Evolutionary conservation across 441 rosid species (phyloP).

Genomic region (Bruguiera hainesii): DNA sequence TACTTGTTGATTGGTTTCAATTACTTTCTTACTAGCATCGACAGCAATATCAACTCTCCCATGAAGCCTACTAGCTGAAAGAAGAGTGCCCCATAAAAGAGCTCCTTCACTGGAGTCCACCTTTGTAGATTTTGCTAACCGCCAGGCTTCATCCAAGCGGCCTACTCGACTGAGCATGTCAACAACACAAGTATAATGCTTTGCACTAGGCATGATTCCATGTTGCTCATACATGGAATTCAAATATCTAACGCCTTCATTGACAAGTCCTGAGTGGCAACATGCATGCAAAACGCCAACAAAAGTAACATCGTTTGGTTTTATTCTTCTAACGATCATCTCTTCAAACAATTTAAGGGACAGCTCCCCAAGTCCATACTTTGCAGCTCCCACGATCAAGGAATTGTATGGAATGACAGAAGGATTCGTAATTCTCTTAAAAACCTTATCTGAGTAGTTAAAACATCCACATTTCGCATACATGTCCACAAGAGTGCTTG

Average conservation of each 20-base stretch:
- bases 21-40: conserved; percentile 55
- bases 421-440: conserved; percentile 42
- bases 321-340: conserved; percentile 52
- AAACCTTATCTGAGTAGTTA: conserved; percentile 50
- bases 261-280: conserved; percentile 72
- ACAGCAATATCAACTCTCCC: conserved; percentile 68
- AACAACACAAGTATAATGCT: conserved; percentile 67
- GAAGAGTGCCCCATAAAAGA: conserved; percentile 69
- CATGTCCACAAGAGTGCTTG: conserved; percentile 73
- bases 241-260: conserved; percentile 53
- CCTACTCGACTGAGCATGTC: conserved; percentile 79
- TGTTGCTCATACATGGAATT: conserved; percentile 46
- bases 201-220: conserved; percentile 50
- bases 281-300: conserved; percentile 70
- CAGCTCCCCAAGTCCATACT: conserved; percentile 59
- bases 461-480: conserved; percentile 70
- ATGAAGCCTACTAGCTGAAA: conserved; percentile 69
- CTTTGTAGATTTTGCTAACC: conserved; percentile 44
- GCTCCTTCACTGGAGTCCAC: conserved; percentile 50
- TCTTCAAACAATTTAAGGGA: conserved; percentile 57
- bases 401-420: conserved; percentile 69
- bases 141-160: conserved; percentile 64
- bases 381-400: conserved; percentile 72
- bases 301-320: conserved; percentile 69
- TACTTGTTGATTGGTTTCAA: conserved; percentile 54